Conservation (phyloP, 2,329 filamentous ascomycete genomes). For the Sporothrix curviconia region DNA sequence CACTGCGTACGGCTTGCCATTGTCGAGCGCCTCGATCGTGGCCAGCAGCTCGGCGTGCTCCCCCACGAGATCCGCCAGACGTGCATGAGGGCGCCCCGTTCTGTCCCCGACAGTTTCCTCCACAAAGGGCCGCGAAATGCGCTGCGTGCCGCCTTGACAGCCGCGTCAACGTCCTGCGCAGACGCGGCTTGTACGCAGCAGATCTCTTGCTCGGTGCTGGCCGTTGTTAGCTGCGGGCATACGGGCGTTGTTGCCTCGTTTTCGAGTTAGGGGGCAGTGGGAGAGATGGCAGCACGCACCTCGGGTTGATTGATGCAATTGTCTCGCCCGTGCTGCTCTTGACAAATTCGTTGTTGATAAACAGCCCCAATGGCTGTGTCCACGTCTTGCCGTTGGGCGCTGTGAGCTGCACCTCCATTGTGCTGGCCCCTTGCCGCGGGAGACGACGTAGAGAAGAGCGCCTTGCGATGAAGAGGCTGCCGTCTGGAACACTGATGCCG, state of each 20-base stretch:
- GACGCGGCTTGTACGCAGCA: conserved; percentile 63
- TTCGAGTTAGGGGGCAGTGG: too few relatives aligned
- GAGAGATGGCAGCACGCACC: conserved; percentile 37
- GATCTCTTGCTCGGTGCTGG: conserved; percentile 57
- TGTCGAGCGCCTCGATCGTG: conserved; percentile 67
- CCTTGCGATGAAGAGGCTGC: too few relatives aligned
- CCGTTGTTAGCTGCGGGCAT: background rate
- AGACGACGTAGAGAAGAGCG: background rate
- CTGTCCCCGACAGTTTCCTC: conserved; percentile 61
- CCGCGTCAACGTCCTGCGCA: conserved; percentile 59
- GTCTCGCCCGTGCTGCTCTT: conserved; percentile 58
- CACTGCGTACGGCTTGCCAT: conserved; percentile 67
- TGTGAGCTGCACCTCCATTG: conserved; percentile 52
- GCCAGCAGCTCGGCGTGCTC: conserved; percentile 48
- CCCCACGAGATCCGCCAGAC: conserved; percentile 63
- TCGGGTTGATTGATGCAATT: conserved; percentile 62
- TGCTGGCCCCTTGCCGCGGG: background rate
- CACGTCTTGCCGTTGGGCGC: conserved; percentile 72
- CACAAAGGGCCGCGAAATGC: conserved; percentile 63
- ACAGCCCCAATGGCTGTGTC: conserved; percentile 67
- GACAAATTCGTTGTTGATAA: conserved; percentile 78
- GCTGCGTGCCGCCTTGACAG: conserved; percentile 61
- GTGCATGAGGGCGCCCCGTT: conserved; percentile 48
- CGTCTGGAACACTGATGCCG: too few relatives aligned
- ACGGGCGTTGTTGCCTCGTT: too few relatives aligned